These are phyloP conservation scores for Filobasidium uniguttulatum DNA, from an alignment of 1,284 basidiomycete genomes.

Conservation along the genomic window DNA sequence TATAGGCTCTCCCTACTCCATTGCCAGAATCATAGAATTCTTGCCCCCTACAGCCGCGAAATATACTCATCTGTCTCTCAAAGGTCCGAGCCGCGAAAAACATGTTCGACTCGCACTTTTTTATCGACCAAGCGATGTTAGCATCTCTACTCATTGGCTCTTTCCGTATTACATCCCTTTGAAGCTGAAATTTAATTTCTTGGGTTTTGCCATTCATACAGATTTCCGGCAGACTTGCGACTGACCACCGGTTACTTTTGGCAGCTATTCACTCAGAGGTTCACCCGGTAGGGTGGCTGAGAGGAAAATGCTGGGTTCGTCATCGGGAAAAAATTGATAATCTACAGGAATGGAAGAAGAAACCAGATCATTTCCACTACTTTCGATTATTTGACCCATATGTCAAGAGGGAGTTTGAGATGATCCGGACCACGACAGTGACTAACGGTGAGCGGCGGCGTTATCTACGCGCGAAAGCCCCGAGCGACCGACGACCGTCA, in stretches of 20 bases:
- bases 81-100: conserved; percentile 19
- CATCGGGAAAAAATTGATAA: conserved; percentile 91
- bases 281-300: conserved; percentile 78
- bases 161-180: not conserved
- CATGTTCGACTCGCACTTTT: conserved; percentile 78
- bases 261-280: conserved; percentile 92
- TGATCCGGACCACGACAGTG: conserved; percentile 72
- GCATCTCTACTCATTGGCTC: not conserved
- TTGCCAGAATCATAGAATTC: conserved; percentile 93
- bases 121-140: conserved; percentile 54
- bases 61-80: conserved; percentile 22
- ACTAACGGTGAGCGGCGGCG: conserved; percentile 59
- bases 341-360: conserved; percentile 85
- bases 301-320: conserved; percentile 79
- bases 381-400: conserved; percentile 89
- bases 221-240: conserved; percentile 39
- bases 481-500: not conserved
- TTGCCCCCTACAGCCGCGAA: conserved; percentile 46
- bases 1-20: conserved; percentile 60
- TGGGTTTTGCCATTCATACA: conserved; percentile 5
- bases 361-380: conserved; percentile 90
- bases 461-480: not conserved
- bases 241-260: conserved; percentile 76
- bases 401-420: conserved; percentile 95
- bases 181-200: not conserved